phyloP scores from a whole-genome alignment of 148 eudicot genomes.

The Vaccinium darrowii region DNA sequence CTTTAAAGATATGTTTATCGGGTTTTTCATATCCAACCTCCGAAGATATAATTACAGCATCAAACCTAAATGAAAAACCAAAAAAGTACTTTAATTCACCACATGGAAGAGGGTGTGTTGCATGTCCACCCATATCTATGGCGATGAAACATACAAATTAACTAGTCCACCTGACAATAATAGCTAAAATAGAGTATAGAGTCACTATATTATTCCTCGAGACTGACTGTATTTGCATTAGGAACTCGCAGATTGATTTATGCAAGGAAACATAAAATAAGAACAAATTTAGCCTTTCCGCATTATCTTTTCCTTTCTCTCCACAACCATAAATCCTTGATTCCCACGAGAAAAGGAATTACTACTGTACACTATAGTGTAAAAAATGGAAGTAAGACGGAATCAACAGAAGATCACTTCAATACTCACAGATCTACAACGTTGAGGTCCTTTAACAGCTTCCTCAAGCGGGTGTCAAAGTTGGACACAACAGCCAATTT shows the following conservation, averaged over 20 bases:
- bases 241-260: not conserved
- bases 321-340: not conserved
- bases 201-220: not conserved
- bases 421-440: constrained; percentile 71
- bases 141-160: not conserved
- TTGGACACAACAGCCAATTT: constrained; percentile 96
- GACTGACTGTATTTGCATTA: not conserved
- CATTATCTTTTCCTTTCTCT: not conserved
- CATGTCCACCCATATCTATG: not conserved
- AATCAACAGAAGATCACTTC: constrained; percentile 10
- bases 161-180: not conserved
- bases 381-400: not conserved
- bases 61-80: constrained; percentile 54
- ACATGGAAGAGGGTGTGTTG: not conserved
- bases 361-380: not conserved
- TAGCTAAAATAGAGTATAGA: not conserved
- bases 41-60: constrained; percentile 85
- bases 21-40: constrained; percentile 97
- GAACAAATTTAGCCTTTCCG: not conserved
- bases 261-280: not conserved
- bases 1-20: constrained; percentile 64
- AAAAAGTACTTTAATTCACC: not conserved
- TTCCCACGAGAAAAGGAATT: not conserved
- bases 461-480: constrained; percentile 92
- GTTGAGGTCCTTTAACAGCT: constrained; percentile 82